Evolutionary conservation across 2,329 filamentous ascomycete genomes (phyloP).

Genomic region (Cercospora brassicicola): DNA sequence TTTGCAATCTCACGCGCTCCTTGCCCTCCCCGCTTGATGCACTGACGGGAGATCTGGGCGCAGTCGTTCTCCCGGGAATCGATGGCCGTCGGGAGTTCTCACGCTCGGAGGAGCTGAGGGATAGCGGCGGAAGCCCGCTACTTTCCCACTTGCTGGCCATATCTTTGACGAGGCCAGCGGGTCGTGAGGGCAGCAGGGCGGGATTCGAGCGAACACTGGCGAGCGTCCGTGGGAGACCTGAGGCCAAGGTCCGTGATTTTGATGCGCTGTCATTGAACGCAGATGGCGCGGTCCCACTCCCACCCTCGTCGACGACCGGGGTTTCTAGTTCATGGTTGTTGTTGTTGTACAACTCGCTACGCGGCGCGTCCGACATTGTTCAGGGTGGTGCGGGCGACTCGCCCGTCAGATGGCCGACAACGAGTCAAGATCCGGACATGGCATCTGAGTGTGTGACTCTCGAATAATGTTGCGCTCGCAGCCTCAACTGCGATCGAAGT

Average conservation of each 20-base stretch:
- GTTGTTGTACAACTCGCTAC: background rate
- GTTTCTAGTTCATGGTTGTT: background rate
- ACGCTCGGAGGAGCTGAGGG: constrained; percentile 28
- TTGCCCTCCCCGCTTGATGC: constrained; percentile 27
- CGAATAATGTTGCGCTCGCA: background rate
- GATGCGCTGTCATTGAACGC: constrained; percentile 6
- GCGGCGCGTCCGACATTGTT: background rate
- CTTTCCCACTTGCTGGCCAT: constrained; percentile 74
- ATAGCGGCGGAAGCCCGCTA: constrained; percentile 21
- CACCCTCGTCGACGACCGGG: constrained; percentile 1
- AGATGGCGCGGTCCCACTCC: constrained; percentile 1
- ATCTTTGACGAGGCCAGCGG: constrained; percentile 63
- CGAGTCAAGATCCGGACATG: constrained; percentile 6
- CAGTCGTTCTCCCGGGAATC: constrained; percentile 24
- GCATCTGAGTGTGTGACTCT: background rate
- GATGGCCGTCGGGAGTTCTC: constrained; percentile 31
- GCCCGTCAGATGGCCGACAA: background rate
- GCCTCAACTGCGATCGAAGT: background rate
- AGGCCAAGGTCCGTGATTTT: constrained; percentile 17
- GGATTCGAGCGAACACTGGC: constrained; percentile 34
- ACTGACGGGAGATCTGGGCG: constrained; percentile 32
- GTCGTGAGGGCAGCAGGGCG: constrained; percentile 34
- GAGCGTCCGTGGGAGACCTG: constrained; percentile 24
- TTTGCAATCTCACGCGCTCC: constrained; percentile 33
- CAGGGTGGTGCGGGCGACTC: background rate